Conservation (phyloP, 768 basidiomycete genomes). For the Mycena haematopus region DNA sequence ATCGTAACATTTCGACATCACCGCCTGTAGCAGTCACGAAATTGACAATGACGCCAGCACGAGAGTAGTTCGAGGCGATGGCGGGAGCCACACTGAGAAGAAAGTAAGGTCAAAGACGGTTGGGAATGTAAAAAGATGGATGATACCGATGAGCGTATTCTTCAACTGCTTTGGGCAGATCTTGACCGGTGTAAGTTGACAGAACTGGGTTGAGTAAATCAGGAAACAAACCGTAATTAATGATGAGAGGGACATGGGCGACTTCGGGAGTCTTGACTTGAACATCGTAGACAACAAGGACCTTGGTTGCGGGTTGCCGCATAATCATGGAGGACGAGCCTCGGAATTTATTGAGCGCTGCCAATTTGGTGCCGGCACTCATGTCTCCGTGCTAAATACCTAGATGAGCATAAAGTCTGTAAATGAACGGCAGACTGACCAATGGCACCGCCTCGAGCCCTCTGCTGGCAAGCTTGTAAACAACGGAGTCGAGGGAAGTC, state of each 20-base stretch:
- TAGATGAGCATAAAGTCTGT: slow-evolving; percentile 24
- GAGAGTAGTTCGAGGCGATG: slow-evolving; percentile 82
- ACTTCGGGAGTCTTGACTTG: slow-evolving; percentile 91
- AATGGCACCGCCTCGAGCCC: slow-evolving; percentile 89
- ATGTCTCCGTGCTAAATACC: slow-evolving; percentile 85
- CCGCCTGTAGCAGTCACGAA: slow-evolving; percentile 98
- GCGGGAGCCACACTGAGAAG: slow-evolving; percentile 78
- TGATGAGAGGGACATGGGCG: slow-evolving; percentile 87
- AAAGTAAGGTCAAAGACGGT: slow-evolving; percentile 20
- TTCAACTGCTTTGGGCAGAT: slow-evolving; percentile 93
- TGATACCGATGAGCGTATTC: slow-evolving; percentile 92
- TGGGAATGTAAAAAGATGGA: background rate
- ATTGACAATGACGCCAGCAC: slow-evolving; percentile 93
- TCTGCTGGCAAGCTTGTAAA: slow-evolving; percentile 87
- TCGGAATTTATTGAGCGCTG: slow-evolving; percentile 86
- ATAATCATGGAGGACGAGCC: slow-evolving; percentile 60
- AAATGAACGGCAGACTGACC: slow-evolving; percentile 52
- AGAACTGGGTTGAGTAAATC: background rate
- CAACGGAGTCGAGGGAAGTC: slow-evolving; percentile 84
- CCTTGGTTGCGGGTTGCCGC: slow-evolving; percentile 71
- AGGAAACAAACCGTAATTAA: slow-evolving; percentile 88
- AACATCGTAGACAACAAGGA: slow-evolving; percentile 93
- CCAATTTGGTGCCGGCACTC: slow-evolving; percentile 81
- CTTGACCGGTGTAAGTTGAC: slow-evolving; percentile 44
- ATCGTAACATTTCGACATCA: slow-evolving; percentile 97